Percentiles rank a stretch among this genome's conserved stretches.
These are phyloP conservation scores for Candida sonorensis DNA, from an alignment of 805 yeast genomes.

Conservation along the genomic window DNA sequence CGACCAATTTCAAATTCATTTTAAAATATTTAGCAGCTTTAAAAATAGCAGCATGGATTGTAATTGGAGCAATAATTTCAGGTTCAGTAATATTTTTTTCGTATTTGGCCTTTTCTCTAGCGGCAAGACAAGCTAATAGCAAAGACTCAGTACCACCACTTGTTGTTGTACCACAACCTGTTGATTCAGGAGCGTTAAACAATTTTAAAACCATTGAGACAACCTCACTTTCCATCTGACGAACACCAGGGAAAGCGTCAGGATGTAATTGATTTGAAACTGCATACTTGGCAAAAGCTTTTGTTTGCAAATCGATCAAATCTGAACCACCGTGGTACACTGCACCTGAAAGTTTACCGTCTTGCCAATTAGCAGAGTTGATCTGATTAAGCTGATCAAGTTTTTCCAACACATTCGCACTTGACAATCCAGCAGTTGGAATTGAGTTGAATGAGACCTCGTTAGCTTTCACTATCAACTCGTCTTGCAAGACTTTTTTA, in stretches of 20 bases:
- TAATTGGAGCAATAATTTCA: slow-evolving; percentile 82
- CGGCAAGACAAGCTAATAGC: slow-evolving; percentile 78
- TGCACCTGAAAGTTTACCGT: slow-evolving; percentile 88
- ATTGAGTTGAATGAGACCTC: slow-evolving; percentile 37
- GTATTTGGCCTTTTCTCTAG: slow-evolving; percentile 65
- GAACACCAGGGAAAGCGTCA: slow-evolving; percentile 91
- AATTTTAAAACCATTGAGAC: slow-evolving; percentile 82
- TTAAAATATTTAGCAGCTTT: slow-evolving; percentile 90
- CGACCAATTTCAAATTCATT: slow-evolving; percentile 77
- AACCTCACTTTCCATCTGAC: slow-evolving; percentile 94
- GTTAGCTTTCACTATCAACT: slow-evolving; percentile 48
- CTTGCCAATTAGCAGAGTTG: slow-evolving; percentile 68
- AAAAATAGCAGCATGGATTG: slow-evolving; percentile 92
- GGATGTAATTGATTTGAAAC: slow-evolving; percentile 96
- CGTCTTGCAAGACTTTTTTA: slow-evolving; percentile 42
- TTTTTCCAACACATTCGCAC: slow-evolving; percentile 39
- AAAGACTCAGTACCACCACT: slow-evolving; percentile 96
- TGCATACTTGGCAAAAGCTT: slow-evolving; percentile 68
- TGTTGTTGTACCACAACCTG: slow-evolving; percentile 74
- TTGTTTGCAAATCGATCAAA: slow-evolving; percentile 62
- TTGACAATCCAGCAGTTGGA: slow-evolving; percentile 55
- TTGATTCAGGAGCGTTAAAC: slow-evolving; percentile 67
- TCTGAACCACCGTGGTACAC: slow-evolving; percentile 95
- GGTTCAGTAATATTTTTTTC: slow-evolving; percentile 59
- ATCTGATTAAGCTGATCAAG: slow-evolving; percentile 44